Conservation (phyloP, 345 rosid genomes). For the Gossypium thurberi region DNA sequence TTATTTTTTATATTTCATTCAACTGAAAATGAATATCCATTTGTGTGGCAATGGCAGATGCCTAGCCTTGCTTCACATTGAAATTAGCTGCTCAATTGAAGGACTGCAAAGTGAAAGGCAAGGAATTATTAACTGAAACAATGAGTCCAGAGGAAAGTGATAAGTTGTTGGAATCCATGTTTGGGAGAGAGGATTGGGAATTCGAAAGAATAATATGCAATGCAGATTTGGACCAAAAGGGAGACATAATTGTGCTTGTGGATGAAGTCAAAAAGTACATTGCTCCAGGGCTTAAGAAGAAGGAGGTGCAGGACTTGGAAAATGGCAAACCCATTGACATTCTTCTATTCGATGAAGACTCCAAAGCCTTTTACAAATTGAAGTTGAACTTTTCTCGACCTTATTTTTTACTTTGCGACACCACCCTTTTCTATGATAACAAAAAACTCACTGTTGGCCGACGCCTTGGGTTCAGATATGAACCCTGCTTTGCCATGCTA, state of each 20-base stretch:
- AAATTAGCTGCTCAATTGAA: too few species aligned
- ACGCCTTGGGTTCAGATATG: constrained; percentile 19
- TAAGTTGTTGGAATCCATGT: too few species aligned
- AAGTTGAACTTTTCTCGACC: constrained; percentile 4
- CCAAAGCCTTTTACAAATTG: not conserved
- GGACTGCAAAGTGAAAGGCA: too few species aligned
- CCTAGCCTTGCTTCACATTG: too few species aligned
- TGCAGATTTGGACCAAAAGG: too few species aligned
- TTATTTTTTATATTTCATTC: too few species aligned
- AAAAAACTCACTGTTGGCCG: not conserved
- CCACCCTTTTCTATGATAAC: not conserved
- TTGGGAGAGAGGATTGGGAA: too few species aligned
- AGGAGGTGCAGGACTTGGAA: not conserved
- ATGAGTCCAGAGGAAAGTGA: too few species aligned
- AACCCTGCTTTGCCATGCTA: constrained; percentile 17
- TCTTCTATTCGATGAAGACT: constrained; percentile 1
- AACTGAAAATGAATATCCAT: too few species aligned
- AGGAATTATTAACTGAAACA: too few species aligned
- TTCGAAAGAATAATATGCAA: too few species aligned
- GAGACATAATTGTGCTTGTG: not conserved
- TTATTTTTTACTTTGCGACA: constrained; percentile 5
- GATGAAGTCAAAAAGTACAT: constrained; percentile 1
- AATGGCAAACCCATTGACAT: constrained; percentile 1
- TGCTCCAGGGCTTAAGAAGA: not conserved
- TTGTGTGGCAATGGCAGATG: too few species aligned